A percentile compares a stretch with the other conserved stretches of the same genome.
Evolutionary conservation across 164 flowering plant genomes (phyloP).

Genomic region (Umbellularia californica): DNA sequence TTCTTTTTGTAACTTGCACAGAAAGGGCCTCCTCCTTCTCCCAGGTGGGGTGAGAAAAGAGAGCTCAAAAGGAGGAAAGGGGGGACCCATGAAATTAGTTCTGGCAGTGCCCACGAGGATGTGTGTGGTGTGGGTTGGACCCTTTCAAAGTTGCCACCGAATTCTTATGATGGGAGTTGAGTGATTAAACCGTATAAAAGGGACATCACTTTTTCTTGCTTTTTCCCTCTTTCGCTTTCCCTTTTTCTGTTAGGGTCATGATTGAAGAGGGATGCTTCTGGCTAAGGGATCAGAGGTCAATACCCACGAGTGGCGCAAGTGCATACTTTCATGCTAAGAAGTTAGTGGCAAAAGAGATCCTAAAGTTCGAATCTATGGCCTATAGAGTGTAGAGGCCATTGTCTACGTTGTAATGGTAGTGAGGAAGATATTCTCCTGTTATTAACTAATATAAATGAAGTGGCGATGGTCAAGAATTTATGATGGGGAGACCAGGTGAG

Average conservation of each 20-base stretch:
- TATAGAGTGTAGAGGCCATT: not conserved
- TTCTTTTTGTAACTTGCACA: no score
- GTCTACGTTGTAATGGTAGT: not conserved
- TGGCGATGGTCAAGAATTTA: no score
- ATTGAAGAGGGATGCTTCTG: slow-evolving; percentile 4
- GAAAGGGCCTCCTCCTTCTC: no score
- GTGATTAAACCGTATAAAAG: slow-evolving; percentile 2
- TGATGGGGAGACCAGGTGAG: no score
- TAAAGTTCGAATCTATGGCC: not conserved
- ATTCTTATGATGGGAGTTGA: slow-evolving; percentile 1
- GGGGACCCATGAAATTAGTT: slow-evolving; percentile 4
- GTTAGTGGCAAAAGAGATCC: slow-evolving; percentile 1
- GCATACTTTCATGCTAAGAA: slow-evolving; percentile 1
- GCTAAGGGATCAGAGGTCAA: slow-evolving; percentile 8
- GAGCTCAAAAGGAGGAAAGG: not conserved
- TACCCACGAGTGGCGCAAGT: slow-evolving; percentile 2
- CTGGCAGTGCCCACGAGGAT: slow-evolving; percentile 1
- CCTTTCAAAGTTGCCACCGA: slow-evolving; percentile 1
- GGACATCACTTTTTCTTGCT: not conserved
- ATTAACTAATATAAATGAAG: no score
- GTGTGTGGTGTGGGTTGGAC: slow-evolving; percentile 3
- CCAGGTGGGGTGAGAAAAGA: not conserved
- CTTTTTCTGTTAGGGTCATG: slow-evolving; percentile 1
- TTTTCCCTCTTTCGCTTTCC: not conserved
- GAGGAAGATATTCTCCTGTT: not conserved